Percentiles rank a stretch among this genome's conserved stretches.
Conservation (phyloP, 2,329 filamentous ascomycete species). For the Dothideomycetes sp. region DNA sequence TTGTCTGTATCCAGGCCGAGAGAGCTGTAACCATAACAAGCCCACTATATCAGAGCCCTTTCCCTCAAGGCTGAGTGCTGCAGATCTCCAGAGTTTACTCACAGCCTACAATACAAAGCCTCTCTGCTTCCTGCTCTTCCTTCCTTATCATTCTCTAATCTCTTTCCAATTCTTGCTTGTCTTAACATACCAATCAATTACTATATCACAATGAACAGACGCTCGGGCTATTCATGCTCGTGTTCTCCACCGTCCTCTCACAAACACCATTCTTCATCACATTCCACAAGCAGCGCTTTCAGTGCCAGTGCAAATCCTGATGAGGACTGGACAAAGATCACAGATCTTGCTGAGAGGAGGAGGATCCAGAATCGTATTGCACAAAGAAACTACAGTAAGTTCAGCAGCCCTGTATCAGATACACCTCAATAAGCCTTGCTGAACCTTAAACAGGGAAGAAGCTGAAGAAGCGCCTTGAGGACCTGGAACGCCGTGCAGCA, state of each 20-base stretch:
- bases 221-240: conserved; percentile 36
- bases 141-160: background rate
- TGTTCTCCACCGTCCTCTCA: conserved; percentile 37
- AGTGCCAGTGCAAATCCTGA: conserved; percentile 89
- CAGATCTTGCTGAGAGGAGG: conserved; percentile 85
- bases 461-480: conserved; percentile 81
- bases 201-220: conserved; percentile 31
- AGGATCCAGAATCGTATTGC: conserved; percentile 97
- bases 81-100: conserved; percentile 4
- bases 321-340: conserved; percentile 99
- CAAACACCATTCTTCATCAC: conserved; percentile 56
- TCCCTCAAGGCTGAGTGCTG: conserved; percentile 10
- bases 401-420: background rate
- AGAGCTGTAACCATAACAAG: conserved; percentile 12
- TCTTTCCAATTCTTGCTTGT: background rate
- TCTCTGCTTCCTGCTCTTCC: background rate
- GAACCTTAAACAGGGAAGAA: conserved; percentile 63
- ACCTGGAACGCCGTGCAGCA: conserved; percentile 70
- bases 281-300: conserved; percentile 87
- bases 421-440: conserved; percentile 14
- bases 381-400: conserved; percentile 90
- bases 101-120: conserved; percentile 4
- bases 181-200: background rate
- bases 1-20: conserved; percentile 11
- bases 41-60: conserved; percentile 12